These are phyloP conservation scores for Termitomyces sp. DNA, from an alignment of 1,284 basidiomycete species.

Conservation along the genomic window DNA sequence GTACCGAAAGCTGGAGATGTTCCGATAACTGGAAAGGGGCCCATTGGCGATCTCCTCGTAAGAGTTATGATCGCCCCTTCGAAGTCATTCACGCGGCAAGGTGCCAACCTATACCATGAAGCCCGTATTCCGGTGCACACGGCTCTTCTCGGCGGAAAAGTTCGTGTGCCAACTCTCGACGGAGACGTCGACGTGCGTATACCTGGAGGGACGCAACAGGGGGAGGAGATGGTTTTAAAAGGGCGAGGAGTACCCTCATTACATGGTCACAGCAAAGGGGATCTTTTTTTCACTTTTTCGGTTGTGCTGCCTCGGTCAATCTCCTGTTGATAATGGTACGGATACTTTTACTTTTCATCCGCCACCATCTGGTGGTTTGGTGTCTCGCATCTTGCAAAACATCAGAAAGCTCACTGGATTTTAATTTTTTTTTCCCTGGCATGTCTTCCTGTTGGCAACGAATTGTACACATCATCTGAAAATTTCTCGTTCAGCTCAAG, in stretches of 20 bases:
- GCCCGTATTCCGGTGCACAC: conserved; percentile 89
- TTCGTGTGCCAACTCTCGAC: conserved; percentile 92
- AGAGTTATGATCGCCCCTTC: conserved; percentile 83
- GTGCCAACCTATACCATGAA: conserved; percentile 87
- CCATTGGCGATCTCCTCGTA: conserved; percentile 83
- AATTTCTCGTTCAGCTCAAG: conserved; percentile 17
- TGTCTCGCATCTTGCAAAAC: conserved; percentile 63
- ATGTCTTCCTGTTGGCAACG: conserved; percentile 35
- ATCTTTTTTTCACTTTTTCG: conserved; percentile 88
- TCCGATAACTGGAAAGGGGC: conserved; percentile 74
- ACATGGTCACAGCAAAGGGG: conserved; percentile 70
- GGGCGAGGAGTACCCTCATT: conserved; percentile 80
- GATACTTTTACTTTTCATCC: conserved; percentile 53
- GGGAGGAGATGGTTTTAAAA: conserved; percentile 94
- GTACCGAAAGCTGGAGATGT: conserved; percentile 84
- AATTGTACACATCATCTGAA: conserved; percentile 16
- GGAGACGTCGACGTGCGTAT: conserved; percentile 95
- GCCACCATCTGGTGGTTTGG: conserved; percentile 56
- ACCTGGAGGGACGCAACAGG: conserved; percentile 91
- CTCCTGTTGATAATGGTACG: conserved; percentile 67
- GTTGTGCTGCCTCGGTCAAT: conserved; percentile 84
- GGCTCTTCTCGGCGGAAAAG: conserved; percentile 88
- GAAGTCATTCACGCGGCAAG: conserved; percentile 87
- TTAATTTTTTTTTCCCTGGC: conserved; percentile 49
- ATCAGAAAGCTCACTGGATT: conserved; percentile 64